phyloP scores from a whole-genome alignment of 306 rosid genomes.

The Cucumis melo region DNA sequence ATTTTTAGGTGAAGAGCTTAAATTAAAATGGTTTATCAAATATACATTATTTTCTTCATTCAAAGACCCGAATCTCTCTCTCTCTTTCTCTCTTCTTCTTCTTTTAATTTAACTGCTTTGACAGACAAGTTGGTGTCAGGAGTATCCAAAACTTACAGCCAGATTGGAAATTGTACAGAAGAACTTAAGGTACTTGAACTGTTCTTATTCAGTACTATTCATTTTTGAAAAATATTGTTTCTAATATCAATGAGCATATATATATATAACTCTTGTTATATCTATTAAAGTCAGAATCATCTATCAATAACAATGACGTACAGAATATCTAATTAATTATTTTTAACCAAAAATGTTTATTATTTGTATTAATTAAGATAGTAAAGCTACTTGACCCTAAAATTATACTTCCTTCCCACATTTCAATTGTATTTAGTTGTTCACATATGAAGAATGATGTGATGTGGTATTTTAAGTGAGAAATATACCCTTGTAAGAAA shows the following conservation, averaged over 20 bases:
- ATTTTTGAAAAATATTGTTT: neutral
- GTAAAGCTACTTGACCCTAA: neutral
- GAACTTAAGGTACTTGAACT: slow-evolving; percentile 35
- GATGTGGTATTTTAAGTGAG: too few relatives aligned
- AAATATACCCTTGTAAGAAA: too few relatives aligned
- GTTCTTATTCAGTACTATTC: neutral
- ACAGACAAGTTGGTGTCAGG: slow-evolving; percentile 35
- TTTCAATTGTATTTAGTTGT: neutral
- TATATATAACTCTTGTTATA: neutral
- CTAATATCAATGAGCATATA: neutral
- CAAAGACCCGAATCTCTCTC: too few relatives aligned
- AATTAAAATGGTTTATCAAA: too few relatives aligned
- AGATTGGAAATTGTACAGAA: slow-evolving; percentile 46
- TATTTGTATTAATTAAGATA: neutral
- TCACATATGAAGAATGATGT: too few relatives aligned
- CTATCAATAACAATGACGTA: neutral
- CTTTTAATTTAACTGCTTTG: neutral
- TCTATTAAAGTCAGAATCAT: neutral
- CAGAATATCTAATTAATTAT: neutral
- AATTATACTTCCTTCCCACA: neutral
- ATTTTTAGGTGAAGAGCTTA: too few relatives aligned
- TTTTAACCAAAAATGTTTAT: neutral
- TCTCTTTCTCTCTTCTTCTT: neutral
- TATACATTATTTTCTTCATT: too few relatives aligned
- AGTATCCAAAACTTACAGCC: slow-evolving; percentile 38